phyloP scores from a whole-genome alignment of 768 basidiomycete species.

The Dioszegia crocea region DNA sequence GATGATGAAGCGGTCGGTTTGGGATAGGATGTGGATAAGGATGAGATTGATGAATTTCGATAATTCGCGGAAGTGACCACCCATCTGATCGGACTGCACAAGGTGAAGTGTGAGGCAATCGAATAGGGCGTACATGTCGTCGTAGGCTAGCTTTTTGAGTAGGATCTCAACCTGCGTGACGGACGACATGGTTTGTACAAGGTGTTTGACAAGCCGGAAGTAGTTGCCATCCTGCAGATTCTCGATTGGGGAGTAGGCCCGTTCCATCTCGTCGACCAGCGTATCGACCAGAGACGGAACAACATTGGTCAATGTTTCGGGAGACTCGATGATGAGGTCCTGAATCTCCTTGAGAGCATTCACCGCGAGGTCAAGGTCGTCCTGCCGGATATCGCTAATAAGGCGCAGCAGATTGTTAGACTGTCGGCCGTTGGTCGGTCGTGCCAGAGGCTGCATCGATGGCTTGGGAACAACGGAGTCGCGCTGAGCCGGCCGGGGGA shows the following conservation, averaged over 20 bases:
- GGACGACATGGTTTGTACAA: conserved; percentile 91
- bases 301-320: conserved; percentile 74
- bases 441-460: conserved; percentile 24
- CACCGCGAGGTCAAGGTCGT: conserved; percentile 77
- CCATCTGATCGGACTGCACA: conserved; percentile 82
- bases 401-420: conserved; percentile 55
- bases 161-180: conserved; percentile 87
- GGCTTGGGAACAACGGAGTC: conserved; percentile 8
- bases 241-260: conserved; percentile 78
- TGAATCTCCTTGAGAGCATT: conserved; percentile 92
- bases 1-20: conserved; percentile 76
- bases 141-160: conserved; percentile 79
- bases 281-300: conserved; percentile 76
- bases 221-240: conserved; percentile 70
- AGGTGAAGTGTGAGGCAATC: conserved; percentile 87
- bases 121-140: conserved; percentile 77
- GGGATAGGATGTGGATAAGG: conserved; percentile 85
- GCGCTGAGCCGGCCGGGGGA: conserved; percentile 13
- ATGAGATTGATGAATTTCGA: conserved; percentile 99
- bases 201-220: conserved; percentile 91
- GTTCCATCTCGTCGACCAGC: conserved; percentile 83
- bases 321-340: conserved; percentile 70
- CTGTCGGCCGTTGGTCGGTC: conserved; percentile 7
- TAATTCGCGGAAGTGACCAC: conserved; percentile 82
- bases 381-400: conserved; percentile 84